Base-by-base conservation (phyloP, 1,284 basidiomycete genomes). In the Naganishia sp. region DNA sequence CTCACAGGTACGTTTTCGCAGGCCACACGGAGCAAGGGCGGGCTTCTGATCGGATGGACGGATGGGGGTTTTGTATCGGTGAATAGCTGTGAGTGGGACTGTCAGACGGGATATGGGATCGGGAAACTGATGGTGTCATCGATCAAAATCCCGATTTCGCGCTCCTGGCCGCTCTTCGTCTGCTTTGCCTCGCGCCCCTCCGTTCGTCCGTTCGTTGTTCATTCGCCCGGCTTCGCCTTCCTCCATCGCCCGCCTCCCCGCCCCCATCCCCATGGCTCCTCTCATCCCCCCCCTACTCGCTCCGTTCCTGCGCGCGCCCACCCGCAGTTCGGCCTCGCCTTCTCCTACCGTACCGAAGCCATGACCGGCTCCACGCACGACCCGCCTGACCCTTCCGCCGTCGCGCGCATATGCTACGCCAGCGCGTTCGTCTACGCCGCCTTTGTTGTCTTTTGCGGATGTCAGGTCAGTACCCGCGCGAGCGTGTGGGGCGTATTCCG, bases 381-480 rank as follows among this genome's bases (percentile, higher is more conserved):
- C 70, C 80, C 83, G 0, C 68, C 77, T 49, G 78, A 84, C 68
- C 82, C 83, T 10, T 71, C 75, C 42, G 75, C 74, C 18, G 80
- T 80, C 21, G 82, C 83, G 7, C 74, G 71, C 61, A 80, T 80
- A 11, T 83, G 82, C 72, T 85, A 84, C 70, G 72, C 77, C 33
- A 81, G 83, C 6, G 83, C 83, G 0, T 69, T 82, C 21, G 76
- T 84, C 53, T 85, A 84, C 66, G 79, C 78, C 18, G 78, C 69
- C 2, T 82, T 84, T 70, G 74, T 83, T 25, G 79, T 74, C 5
- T 84, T 84, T 72, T 85, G 83, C 70, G 80, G 80, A 21, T 78
- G 82, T 63, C 84, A 85, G 74, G 81, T 81, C 69, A 68, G 75
- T 75, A 3, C 13, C 5, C 39, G 10, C 18, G 23, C 45, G 49